phyloP scores from a whole-genome alignment of 2,329 filamentous ascomycete species.

The Xylariales sp. region DNA sequence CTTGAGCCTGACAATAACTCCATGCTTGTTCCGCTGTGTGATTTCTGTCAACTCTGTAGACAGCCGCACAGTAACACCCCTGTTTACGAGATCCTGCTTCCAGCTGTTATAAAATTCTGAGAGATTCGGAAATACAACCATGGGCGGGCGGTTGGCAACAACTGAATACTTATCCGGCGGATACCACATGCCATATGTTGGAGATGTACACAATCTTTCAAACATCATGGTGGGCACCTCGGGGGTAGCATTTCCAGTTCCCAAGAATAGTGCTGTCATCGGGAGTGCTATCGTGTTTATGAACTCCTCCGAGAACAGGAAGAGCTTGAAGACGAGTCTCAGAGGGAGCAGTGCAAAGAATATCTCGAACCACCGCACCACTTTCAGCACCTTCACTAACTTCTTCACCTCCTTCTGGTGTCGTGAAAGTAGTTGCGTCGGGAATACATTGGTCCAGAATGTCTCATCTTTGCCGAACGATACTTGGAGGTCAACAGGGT shows the following conservation, averaged over 20 bases:
- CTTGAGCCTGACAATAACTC: constrained; percentile 42
- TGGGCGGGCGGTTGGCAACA: constrained; percentile 45
- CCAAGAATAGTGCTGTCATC: constrained; percentile 31
- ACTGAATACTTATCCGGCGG: constrained; percentile 27
- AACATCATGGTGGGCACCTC: constrained; percentile 28
- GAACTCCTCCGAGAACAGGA: constrained; percentile 27
- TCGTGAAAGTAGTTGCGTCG: constrained; percentile 43
- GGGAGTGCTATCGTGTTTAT: constrained; percentile 23
- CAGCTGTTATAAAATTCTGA: constrained; percentile 50
- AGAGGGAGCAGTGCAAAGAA: constrained; percentile 48
- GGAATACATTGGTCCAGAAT: constrained; percentile 56
- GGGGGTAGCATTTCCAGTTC: constrained; percentile 27
- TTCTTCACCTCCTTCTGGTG: constrained; percentile 45
- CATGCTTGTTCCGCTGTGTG: constrained; percentile 41
- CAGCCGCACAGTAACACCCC: constrained; percentile 47
- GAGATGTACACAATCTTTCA: constrained; percentile 29
- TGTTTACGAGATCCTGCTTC: constrained; percentile 41
- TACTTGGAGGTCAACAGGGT: constrained; percentile 51
- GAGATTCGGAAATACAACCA: constrained; percentile 55
- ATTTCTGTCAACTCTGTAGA: constrained; percentile 48
- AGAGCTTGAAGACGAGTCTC: constrained; percentile 22
- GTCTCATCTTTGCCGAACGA: constrained; percentile 51
- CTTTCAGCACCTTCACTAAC: constrained; percentile 43
- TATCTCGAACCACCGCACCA: constrained; percentile 48
- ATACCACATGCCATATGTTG: constrained; percentile 57